A percentile compares a stretch with the other conserved stretches of the same genome.
Evolutionary conservation across 2,329 filamentous ascomycete genomes (phyloP).

Genomic region (Paramyrothecium sp.): DNA sequence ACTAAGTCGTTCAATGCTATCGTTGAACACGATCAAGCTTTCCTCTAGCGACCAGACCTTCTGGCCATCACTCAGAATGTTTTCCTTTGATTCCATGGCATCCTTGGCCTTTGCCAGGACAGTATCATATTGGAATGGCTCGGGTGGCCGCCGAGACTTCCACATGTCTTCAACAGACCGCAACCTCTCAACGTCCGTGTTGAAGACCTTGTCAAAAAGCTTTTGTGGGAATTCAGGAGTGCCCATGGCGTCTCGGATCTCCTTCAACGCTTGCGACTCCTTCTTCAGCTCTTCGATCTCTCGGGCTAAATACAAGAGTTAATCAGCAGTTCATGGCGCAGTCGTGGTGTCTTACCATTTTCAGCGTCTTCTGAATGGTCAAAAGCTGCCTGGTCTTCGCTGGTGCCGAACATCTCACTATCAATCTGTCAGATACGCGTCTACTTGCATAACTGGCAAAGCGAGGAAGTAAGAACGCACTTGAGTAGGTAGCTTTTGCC

Average conservation of each 20-base stretch:
- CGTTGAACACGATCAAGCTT: conserved; percentile 81
- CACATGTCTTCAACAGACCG: conserved; percentile 94
- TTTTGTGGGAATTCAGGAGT: conserved; percentile 72
- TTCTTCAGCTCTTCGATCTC: conserved; percentile 87
- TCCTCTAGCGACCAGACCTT: conserved; percentile 78
- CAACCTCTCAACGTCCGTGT: conserved; percentile 77
- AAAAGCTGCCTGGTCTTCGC: conserved; percentile 80
- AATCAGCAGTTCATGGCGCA: not conserved
- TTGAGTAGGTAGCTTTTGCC: conserved; percentile 94
- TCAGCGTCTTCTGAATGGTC: conserved; percentile 79
- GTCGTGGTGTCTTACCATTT: conserved; percentile 54
- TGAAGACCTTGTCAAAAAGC: conserved; percentile 92
- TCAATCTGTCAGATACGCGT: conserved; percentile 1
- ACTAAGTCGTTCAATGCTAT: conserved; percentile 77
- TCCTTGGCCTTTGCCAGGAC: conserved; percentile 52
- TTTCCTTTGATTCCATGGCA: conserved; percentile 50
- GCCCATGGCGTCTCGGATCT: conserved; percentile 78
- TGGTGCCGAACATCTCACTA: conserved; percentile 82
- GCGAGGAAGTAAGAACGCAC: conserved; percentile 29
- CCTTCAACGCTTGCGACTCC: conserved; percentile 80
- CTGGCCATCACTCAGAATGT: conserved; percentile 66
- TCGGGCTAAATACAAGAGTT: conserved; percentile 40
- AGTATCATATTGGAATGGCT: conserved; percentile 67
- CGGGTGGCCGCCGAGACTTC: conserved; percentile 76
- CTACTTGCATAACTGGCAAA: not conserved